A percentile compares a stretch with the other conserved stretches of the same genome.
Conservation (phyloP, 78 protist species). For the Cavenderia fasciculata region DNA sequence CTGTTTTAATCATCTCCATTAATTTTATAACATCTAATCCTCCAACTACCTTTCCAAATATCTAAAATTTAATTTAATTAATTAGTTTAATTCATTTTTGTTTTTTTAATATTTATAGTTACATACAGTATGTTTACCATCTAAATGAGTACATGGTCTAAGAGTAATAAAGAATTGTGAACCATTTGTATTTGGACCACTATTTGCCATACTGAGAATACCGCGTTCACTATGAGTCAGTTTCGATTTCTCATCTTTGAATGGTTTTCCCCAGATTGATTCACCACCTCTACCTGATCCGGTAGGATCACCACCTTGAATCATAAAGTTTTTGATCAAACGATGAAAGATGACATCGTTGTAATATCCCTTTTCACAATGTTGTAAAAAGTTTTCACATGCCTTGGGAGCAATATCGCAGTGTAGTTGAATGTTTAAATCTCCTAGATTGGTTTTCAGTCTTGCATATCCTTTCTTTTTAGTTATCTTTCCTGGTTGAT, state of each 20-base stretch:
- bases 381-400: constrained; percentile 87
- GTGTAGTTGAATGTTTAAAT: constrained; percentile 83
- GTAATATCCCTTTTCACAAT: constrained; percentile 77
- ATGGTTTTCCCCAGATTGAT: constrained; percentile 79
- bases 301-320: constrained; percentile 91
- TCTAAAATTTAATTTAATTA: too few species aligned
- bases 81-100: too few species aligned
- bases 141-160: constrained; percentile 72
- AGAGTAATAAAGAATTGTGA: constrained; percentile 89
- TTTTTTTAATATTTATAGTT: too few species aligned
- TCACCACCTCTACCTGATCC: constrained; percentile 91
- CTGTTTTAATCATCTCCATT: constrained; percentile 74
- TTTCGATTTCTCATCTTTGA: constrained; percentile 75
- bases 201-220: constrained; percentile 90
- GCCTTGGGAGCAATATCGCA: constrained; percentile 89
- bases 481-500: constrained; percentile 45
- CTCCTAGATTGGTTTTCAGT: constrained; percentile 83
- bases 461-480: constrained; percentile 80
- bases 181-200: constrained; percentile 83
- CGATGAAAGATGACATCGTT: constrained; percentile 87
- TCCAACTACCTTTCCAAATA: constrained; percentile 50
- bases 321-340: constrained; percentile 84
- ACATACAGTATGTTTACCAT: constrained; percentile 86
- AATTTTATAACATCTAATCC: constrained; percentile 79
- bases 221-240: constrained; percentile 86